Evolutionary conservation across 495 filamentous ascomycete species (phyloP).

Genomic region (Trichodelitschia bisporula): DNA sequence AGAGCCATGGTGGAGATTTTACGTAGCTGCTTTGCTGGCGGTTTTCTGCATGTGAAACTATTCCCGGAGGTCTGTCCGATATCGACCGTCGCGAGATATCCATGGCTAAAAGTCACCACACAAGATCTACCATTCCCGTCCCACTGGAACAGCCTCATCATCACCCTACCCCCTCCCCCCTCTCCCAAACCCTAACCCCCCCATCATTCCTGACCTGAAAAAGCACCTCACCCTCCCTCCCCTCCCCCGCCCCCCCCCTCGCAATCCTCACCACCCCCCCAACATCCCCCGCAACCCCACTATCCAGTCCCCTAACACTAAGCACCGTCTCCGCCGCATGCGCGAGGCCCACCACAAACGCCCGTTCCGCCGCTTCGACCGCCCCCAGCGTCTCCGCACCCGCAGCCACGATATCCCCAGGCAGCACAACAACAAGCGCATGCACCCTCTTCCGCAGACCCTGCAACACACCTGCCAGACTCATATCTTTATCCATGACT

Average conservation of each 20-base stretch:
- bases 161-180: slow-evolving; percentile 3
- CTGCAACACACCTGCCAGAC: slow-evolving; percentile 22
- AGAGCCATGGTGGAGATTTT: too few species aligned
- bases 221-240: slow-evolving; percentile 43
- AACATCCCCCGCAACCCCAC: slow-evolving; percentile 68
- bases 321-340: slow-evolving; percentile 47
- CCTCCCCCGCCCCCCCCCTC: slow-evolving; percentile 3
- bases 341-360: slow-evolving; percentile 41
- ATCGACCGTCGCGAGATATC: too few species aligned
- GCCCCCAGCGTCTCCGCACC: slow-evolving; percentile 9
- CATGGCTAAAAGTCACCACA: too few species aligned
- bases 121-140: too few species aligned
- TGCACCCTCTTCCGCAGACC: slow-evolving; percentile 20
- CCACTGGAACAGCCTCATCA: too few species aligned
- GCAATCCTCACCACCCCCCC: slow-evolving; percentile 71
- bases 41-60: too few species aligned
- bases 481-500: slow-evolving; percentile 10
- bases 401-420: slow-evolving; percentile 19
- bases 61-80: too few species aligned
- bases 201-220: slow-evolving; percentile 61
- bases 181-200: slow-evolving; percentile 16
- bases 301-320: slow-evolving; percentile 51
- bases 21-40: too few species aligned
- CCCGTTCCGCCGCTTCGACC: slow-evolving; percentile 43
- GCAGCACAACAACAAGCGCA: slow-evolving; percentile 37